These are phyloP conservation scores for Chaetomidium leptoderma DNA, from an alignment of 495 filamentous ascomycete species.

Conservation along the genomic window DNA sequence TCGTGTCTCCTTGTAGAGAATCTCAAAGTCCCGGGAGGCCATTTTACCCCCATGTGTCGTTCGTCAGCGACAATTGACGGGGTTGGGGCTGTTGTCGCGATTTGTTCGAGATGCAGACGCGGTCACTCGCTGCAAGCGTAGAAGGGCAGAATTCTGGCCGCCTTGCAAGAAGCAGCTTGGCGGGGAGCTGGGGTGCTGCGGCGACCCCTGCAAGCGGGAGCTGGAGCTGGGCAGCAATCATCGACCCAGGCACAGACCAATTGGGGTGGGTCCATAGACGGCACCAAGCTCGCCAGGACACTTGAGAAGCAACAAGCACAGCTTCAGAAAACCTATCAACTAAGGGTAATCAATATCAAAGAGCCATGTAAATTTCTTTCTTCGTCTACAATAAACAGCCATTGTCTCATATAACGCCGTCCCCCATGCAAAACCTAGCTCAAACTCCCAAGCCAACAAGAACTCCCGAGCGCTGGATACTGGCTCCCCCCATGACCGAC, in stretches of 20 bases:
- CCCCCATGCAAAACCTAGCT: slow-evolving; percentile 12
- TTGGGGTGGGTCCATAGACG: no score
- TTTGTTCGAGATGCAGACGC: slow-evolving; percentile 23
- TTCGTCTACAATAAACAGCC: not conserved
- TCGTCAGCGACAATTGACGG: slow-evolving; percentile 22
- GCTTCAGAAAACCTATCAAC: no score
- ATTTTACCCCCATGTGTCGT: slow-evolving; percentile 40
- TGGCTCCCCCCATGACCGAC: not conserved
- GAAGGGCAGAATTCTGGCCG: slow-evolving; percentile 31
- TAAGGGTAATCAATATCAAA: not conserved
- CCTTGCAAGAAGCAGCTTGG: slow-evolving; percentile 23
- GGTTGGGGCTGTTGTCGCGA: slow-evolving; percentile 20
- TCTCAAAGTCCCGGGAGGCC: slow-evolving; percentile 40
- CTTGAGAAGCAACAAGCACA: no score
- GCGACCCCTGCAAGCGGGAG: not conserved
- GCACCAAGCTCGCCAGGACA: no score
- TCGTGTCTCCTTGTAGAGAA: slow-evolving; percentile 81
- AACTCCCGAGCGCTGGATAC: not conserved
- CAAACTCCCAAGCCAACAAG: slow-evolving; percentile 8
- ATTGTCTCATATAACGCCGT: slow-evolving; percentile 6
- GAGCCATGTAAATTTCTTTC: not conserved
- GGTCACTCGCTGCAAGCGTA: slow-evolving; percentile 23
- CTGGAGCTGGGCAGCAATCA: no score
- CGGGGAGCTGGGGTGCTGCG: slow-evolving; percentile 7
- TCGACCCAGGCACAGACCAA: no score